Evolutionary conservation across 306 rosid genomes (phyloP).

Genomic region (Casuarina glauca): DNA sequence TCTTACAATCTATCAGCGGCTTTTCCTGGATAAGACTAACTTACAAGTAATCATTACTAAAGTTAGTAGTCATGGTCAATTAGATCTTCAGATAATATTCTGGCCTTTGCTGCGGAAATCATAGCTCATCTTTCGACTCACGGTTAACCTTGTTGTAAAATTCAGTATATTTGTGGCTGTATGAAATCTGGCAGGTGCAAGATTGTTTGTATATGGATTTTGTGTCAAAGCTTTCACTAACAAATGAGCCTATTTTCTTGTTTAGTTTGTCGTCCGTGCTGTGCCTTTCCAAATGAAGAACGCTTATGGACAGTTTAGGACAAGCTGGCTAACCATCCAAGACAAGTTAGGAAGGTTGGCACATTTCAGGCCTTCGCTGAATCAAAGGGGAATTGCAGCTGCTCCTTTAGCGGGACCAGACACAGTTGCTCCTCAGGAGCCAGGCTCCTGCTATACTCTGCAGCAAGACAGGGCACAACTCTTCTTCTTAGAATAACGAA

Average conservation of each 20-base stretch:
- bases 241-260: not conserved
- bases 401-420: slow-evolving; percentile 45
- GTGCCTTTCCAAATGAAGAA: slow-evolving; percentile 23
- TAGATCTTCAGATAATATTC: not conserved
- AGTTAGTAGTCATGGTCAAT: not conserved
- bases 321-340: slow-evolving; percentile 39
- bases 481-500: not conserved
- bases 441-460: slow-evolving; percentile 43
- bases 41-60: not conserved
- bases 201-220: not conserved
- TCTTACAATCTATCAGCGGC: not conserved
- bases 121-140: not conserved
- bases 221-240: not conserved
- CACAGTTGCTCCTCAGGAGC: slow-evolving; percentile 36
- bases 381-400: slow-evolving; percentile 46
- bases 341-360: slow-evolving; percentile 39
- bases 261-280: not conserved
- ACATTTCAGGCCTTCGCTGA: slow-evolving; percentile 44
- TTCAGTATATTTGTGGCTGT: not conserved
- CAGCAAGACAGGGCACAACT: slow-evolving; percentile 3
- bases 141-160: not conserved
- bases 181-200: not conserved
- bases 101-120: not conserved
- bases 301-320: slow-evolving; percentile 47
- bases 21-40: not conserved